Evolutionary conservation across 2,329 filamentous ascomycete genomes (phyloP).

Genomic region (Madurella mycetomatis): DNA sequence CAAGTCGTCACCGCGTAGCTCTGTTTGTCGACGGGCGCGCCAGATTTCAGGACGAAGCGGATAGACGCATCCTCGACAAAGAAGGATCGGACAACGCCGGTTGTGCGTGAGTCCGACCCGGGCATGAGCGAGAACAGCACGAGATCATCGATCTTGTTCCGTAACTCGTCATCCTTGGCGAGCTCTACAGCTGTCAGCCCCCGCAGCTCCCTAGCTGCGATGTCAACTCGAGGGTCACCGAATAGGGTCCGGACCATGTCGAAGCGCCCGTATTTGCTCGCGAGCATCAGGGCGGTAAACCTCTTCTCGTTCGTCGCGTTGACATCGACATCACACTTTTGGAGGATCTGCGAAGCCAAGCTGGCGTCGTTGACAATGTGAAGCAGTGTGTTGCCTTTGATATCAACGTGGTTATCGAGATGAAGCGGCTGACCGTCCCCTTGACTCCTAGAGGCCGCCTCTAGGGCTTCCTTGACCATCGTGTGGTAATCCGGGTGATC

Average conservation of each 20-base stretch:
- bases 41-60: constrained; percentile 89
- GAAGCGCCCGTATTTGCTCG: constrained; percentile 93
- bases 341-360: constrained; percentile 69
- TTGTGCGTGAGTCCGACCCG: constrained; percentile 73
- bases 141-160: constrained; percentile 93
- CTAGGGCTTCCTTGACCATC: constrained; percentile 82
- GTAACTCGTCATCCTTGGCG: constrained; percentile 95
- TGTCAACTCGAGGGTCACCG: constrained; percentile 79
- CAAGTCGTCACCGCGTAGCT: constrained; percentile 94
- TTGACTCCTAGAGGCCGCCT: constrained; percentile 69
- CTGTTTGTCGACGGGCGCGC: constrained; percentile 72
- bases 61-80: constrained; percentile 97
- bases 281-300: constrained; percentile 95
- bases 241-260: constrained; percentile 90
- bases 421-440: constrained; percentile 76
- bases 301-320: constrained; percentile 93
- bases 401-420: constrained; percentile 87
- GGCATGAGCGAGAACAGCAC: constrained; percentile 73
- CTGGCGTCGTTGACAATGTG: constrained; percentile 88
- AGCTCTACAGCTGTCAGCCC: constrained; percentile 93
- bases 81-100: constrained; percentile 88
- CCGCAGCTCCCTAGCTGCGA: constrained; percentile 75
- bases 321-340: constrained; percentile 86
- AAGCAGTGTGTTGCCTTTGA: constrained; percentile 89
- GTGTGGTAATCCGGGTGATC: constrained; percentile 80